Evolutionary conservation across 2,329 filamentous ascomycete genomes (phyloP), one percentile per base, ranked within the genome.

Genomic region (Penicillium nordicum): DNA sequence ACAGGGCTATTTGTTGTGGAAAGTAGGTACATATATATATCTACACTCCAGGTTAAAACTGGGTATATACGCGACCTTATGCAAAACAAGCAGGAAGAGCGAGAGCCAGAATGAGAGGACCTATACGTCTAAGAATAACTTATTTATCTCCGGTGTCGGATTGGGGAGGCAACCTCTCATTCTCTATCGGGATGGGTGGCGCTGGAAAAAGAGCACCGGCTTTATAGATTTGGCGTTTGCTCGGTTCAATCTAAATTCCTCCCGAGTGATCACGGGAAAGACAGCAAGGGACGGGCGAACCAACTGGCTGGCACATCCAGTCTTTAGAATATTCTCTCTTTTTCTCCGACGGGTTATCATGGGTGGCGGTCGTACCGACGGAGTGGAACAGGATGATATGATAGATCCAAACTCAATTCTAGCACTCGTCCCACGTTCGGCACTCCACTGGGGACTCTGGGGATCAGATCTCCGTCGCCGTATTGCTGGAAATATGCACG

Each of bases 361-460:
- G 18, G n/a, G 29, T 30, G 37, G 18, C 18, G n/a, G 41, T 32
- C 11, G 47, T 32, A 14, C 14, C 29, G 25, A 21, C 4, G 6
- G 30, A 12, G 23, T 32, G 45, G 37, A 10, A 27, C 10, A 16
- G 23, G 29, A 27, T 5, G 57, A 60, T 59, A 29, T 59, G 62
- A 64, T 60, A 53, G 41, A 60, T 63, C 58, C 42, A 52, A 51
- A 54, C 27, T 55, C 48, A 45, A 30, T 34, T 21, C 40, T n/a
- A 34, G 30, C 4, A 41, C 49, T 55, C 18, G 49, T 54, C 27
- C 49, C 57, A 49, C 58, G 49, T 56, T 57, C 21, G n/a, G 29
- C 30, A 18, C 30, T 29, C 41, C 40, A 54, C 37, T 21, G 14
- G 16, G 55, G 52, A 60, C 45, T 54, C 43, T 23, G 11, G 16